Percentiles rank a stretch among this genome's conserved stretches.
Evolutionary conservation across 306 rosid genomes (phyloP).

Genomic region (Castanospermum australe): DNA sequence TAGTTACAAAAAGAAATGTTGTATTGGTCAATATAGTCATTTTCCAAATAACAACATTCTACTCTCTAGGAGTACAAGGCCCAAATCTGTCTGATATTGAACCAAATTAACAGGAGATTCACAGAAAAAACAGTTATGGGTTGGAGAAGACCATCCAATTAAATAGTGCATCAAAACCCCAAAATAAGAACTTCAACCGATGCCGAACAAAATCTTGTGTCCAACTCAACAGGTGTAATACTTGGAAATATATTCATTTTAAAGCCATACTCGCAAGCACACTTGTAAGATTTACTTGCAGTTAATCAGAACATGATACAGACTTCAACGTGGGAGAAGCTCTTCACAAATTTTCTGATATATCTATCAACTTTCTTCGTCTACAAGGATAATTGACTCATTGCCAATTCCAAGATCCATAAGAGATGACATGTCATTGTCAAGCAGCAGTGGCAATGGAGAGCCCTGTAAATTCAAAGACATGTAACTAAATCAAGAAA

Average conservation of each 20-base stretch:
- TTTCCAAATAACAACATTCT: background rate
- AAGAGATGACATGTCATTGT: slow-evolving; percentile 71
- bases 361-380: slow-evolving; percentile 61
- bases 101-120: background rate
- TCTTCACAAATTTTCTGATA: background rate
- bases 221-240: background rate
- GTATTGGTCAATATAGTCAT: background rate
- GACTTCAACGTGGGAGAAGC: slow-evolving; percentile 1
- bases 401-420: slow-evolving; percentile 73
- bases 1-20: background rate
- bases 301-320: slow-evolving; percentile 15
- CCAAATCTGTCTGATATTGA: background rate
- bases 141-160: background rate
- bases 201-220: background rate
- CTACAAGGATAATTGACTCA: slow-evolving; percentile 70
- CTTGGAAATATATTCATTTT: background rate
- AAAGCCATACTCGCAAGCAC: background rate
- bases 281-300: background rate
- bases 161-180: background rate
- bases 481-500: slow-evolving; percentile 18
- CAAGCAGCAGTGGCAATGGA: slow-evolving; percentile 75
- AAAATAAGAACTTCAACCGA: background rate
- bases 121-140: background rate
- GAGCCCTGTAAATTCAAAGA: slow-evolving; percentile 59
- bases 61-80: background rate